Conservation (phyloP, 2,329 filamentous ascomycete species). For the Ceratocystis variospora region DNA sequence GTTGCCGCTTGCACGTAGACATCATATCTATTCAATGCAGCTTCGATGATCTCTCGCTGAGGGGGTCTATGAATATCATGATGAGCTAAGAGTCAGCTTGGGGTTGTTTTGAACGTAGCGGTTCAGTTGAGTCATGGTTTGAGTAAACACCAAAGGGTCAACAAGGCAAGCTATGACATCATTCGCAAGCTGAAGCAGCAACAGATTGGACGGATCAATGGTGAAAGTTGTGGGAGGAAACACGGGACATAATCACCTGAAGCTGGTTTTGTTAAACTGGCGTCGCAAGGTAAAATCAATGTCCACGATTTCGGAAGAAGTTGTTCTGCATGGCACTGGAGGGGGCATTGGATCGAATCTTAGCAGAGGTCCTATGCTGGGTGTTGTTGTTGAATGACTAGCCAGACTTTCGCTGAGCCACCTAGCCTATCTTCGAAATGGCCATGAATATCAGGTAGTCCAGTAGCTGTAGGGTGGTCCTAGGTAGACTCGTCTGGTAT, state of each 20-base stretch:
- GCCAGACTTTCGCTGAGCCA: not conserved
- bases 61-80: conserved; percentile 43
- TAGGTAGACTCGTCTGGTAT: too few relatives aligned
- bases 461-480: too few relatives aligned
- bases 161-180: conserved; percentile 6
- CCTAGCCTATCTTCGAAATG: not conserved
- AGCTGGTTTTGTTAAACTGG: conserved; percentile 60
- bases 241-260: conserved; percentile 41
- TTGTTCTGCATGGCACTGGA: not conserved
- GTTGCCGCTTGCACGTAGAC: conserved; percentile 86
- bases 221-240: not conserved
- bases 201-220: too few relatives aligned
- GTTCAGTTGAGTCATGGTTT: not conserved
- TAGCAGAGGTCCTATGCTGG: not conserved
- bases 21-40: conserved; percentile 70
- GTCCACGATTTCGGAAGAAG: conserved; percentile 30
- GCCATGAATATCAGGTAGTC: too few relatives aligned
- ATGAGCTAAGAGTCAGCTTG: not conserved
- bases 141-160: not conserved
- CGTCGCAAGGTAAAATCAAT: conserved; percentile 60
- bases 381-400: not conserved
- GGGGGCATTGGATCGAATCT: not conserved
- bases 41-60: conserved; percentile 76
- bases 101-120: not conserved
- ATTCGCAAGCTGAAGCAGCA: not conserved